A percentile compares a stretch with the other conserved stretches of the same genome.
phyloP scores from a whole-genome alignment of 2,329 filamentous ascomycete species.

The Sporothrix schenckii region DNA sequence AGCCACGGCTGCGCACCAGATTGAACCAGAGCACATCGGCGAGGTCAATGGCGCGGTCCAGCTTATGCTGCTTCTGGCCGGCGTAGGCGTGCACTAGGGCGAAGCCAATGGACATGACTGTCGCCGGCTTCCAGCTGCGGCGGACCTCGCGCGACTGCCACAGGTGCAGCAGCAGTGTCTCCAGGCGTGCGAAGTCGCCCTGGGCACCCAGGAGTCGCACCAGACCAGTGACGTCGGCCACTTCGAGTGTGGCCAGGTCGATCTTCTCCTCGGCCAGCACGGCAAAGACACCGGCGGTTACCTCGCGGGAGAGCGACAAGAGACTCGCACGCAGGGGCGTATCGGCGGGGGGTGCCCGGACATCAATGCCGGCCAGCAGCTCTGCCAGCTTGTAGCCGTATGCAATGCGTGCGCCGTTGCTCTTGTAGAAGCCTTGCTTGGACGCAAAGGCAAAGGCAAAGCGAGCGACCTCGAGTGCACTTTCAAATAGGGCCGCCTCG shows the following conservation, averaged over 20 bases:
- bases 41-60: conserved; percentile 41
- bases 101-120: conserved; percentile 41
- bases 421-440: conserved; percentile 48
- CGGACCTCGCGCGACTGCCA: conserved; percentile 45
- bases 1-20: conserved; percentile 42
- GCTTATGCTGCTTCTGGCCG: conserved; percentile 36
- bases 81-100: conserved; percentile 44
- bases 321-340: conserved; percentile 43
- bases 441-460: conserved; percentile 50
- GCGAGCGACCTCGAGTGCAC: conserved; percentile 50
- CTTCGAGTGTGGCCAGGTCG: conserved; percentile 49
- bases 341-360: conserved; percentile 44
- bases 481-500: conserved; percentile 45
- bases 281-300: conserved; percentile 48
- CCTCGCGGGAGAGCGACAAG: conserved; percentile 45
- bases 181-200: conserved; percentile 51
- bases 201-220: conserved; percentile 53
- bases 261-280: conserved; percentile 49
- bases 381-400: conserved; percentile 53
- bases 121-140: conserved; percentile 41
- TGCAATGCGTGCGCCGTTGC: conserved; percentile 44
- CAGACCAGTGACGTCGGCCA: conserved; percentile 51
- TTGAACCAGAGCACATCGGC: conserved; percentile 45
- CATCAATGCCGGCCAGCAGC: conserved; percentile 48
- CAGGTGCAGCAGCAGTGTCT: conserved; percentile 44